Percentiles rank a stretch among this genome's conserved stretches.
Conservation (phyloP, 202 grass and related monocot genomes). For the Elaeis oleifera region DNA sequence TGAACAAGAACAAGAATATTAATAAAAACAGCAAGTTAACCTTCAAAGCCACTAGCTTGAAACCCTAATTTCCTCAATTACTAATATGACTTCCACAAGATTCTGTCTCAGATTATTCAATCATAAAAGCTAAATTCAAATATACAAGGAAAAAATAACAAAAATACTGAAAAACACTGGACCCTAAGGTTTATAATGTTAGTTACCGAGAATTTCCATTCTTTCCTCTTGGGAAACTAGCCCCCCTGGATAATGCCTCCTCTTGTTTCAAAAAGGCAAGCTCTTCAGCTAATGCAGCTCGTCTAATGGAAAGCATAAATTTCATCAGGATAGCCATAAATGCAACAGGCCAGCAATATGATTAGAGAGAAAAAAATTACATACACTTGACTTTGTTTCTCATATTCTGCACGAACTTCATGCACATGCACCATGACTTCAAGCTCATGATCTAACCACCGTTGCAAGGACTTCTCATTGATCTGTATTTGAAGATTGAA, state of each 20-base stretch:
- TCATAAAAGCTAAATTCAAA: too few species aligned
- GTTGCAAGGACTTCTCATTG: constrained; percentile 82
- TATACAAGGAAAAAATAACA: too few species aligned
- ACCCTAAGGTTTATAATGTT: constrained; percentile 1
- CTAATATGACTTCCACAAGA: too few species aligned
- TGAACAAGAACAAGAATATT: constrained; percentile 24
- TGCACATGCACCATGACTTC: constrained; percentile 98
- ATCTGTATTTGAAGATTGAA: constrained; percentile 46
- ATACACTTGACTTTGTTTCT: constrained; percentile 99
- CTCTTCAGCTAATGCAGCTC: constrained; percentile 83
- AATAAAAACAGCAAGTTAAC: too few species aligned
- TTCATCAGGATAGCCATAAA: constrained; percentile 2
- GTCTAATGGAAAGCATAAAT: constrained; percentile 39
- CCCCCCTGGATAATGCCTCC: constrained; percentile 38
- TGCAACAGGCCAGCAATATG: not conserved
- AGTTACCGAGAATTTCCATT: constrained; percentile 78
- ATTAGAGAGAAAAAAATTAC: constrained; percentile 23
- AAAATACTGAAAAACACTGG: too few species aligned
- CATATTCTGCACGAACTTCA: constrained; percentile 97
- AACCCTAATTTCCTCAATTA: too few species aligned
- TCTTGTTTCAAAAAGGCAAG: constrained; percentile 83
- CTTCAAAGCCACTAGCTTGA: too few species aligned
- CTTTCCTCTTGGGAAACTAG: constrained; percentile 63
- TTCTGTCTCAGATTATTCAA: too few species aligned
- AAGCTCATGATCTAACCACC: constrained; percentile 97